These are phyloP conservation scores for Penicillium sp. DNA, from an alignment of 2,329 filamentous ascomycete genomes.

Conservation along the genomic window DNA sequence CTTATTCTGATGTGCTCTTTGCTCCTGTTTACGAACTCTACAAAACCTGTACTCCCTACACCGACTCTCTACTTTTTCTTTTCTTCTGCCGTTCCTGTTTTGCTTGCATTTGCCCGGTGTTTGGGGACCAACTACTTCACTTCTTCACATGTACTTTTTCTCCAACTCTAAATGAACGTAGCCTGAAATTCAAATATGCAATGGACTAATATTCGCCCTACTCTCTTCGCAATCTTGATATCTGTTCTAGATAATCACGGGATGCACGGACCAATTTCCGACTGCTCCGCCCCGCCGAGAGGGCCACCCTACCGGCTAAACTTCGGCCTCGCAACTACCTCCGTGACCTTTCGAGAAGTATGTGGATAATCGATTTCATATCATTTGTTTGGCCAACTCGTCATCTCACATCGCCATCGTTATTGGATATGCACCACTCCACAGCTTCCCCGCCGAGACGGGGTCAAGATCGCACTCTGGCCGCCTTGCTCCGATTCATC, in stretches of 20 bases:
- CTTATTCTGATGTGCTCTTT: constrained; percentile 13
- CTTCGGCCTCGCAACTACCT: constrained; percentile 23
- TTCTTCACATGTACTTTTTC: constrained; percentile 15
- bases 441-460: constrained; percentile 2
- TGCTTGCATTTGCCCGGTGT: constrained; percentile 26
- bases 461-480: not conserved
- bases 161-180: constrained; percentile 5
- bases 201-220: not conserved
- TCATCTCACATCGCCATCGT: not conserved
- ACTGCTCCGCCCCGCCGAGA: not conserved
- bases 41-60: constrained; percentile 6
- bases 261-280: constrained; percentile 22
- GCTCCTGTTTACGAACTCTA: constrained; percentile 1
- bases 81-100: constrained; percentile 7
- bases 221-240: not conserved
- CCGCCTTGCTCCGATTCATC: not conserved
- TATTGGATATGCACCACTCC: not conserved
- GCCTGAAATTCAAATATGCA: not conserved
- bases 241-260: not conserved
- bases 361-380: not conserved
- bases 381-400: constrained; percentile 4
- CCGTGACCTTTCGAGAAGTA: constrained; percentile 24
- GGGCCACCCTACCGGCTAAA: constrained; percentile 23
- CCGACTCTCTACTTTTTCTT: constrained; percentile 17
- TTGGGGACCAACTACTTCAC: constrained; percentile 17